Percentiles rank a stretch among this genome's conserved stretches.
Conservation (phyloP, 2,329 filamentous ascomycete species). For the Lecanicillium sp. region DNA sequence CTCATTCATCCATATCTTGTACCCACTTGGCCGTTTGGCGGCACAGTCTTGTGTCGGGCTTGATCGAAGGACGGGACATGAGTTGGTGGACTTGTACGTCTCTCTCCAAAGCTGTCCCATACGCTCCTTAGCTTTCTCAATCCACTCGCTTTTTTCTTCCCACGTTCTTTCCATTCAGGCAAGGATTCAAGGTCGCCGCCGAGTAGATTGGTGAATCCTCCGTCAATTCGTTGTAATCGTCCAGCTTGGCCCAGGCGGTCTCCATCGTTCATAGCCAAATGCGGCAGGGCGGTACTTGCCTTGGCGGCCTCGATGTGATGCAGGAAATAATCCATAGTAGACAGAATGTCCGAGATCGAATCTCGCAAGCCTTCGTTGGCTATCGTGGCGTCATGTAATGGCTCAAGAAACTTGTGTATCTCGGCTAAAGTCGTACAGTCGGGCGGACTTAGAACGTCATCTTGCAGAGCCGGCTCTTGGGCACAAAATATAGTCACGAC, state of each 20-base stretch:
- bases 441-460: constrained; percentile 1
- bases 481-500: too few relatives aligned
- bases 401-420: constrained; percentile 5
- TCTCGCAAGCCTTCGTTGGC: constrained; percentile 2
- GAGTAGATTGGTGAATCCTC: constrained; percentile 2
- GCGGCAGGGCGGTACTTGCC: constrained; percentile 1
- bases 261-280: constrained; percentile 8
- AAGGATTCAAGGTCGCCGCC: constrained; percentile 2
- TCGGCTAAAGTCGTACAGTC: constrained; percentile 4
- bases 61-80: background rate
- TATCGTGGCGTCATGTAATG: constrained; percentile 6
- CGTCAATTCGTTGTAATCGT: constrained; percentile 1
- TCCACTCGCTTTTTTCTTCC: constrained; percentile 1
- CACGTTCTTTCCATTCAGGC: constrained; percentile 2
- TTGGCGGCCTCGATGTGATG: constrained; percentile 8
- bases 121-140: constrained; percentile 1
- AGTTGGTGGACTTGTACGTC: background rate
- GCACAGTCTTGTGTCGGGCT: background rate
- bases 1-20: constrained; percentile 8
- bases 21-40: constrained; percentile 3
- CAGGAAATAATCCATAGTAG: constrained; percentile 8
- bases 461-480: too few relatives aligned
- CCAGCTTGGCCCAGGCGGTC: constrained; percentile 8
- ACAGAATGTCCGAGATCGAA: constrained; percentile 5
- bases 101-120: constrained; percentile 1